A percentile compares a stretch with the other conserved stretches of the same genome.
Evolutionary conservation across 495 filamentous ascomycete species (phyloP).

Genomic region (Aspergillus diversus): DNA sequence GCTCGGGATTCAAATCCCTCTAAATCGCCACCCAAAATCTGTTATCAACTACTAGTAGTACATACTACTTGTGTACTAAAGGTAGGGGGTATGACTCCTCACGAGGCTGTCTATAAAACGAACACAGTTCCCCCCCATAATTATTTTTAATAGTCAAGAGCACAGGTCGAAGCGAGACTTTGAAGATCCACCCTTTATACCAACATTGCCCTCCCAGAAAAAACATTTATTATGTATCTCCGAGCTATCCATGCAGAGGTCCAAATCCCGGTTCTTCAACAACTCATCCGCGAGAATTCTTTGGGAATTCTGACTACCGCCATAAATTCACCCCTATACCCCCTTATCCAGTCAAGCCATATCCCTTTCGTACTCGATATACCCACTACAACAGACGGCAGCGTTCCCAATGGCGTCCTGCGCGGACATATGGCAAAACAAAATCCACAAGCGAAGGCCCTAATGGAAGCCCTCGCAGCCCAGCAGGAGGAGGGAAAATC

Average conservation of each 20-base stretch:
- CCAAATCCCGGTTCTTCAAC: conserved; percentile 18
- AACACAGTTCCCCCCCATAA: neutral
- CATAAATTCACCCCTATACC: conserved; percentile 45
- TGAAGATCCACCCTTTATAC: too few relatives aligned
- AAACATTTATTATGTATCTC: conserved; percentile 19
- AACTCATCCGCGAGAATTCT: conserved; percentile 55
- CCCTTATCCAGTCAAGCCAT: conserved; percentile 56
- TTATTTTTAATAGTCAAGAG: neutral
- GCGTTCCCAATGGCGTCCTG: conserved; percentile 36
- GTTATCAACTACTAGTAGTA: neutral
- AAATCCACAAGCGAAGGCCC: conserved; percentile 59
- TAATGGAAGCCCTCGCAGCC: conserved; percentile 47
- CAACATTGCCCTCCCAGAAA: too few relatives aligned
- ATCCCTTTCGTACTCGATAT: conserved; percentile 61
- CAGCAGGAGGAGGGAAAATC: conserved; percentile 10
- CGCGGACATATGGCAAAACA: conserved; percentile 59
- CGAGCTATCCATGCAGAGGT: conserved; percentile 22
- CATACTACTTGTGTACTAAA: neutral
- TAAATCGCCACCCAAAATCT: neutral
- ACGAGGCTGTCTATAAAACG: conserved; percentile 6
- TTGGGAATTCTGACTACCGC: conserved; percentile 59
- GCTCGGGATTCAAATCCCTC: neutral
- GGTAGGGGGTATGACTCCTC: conserved; percentile 7
- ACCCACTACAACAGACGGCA: conserved; percentile 26
- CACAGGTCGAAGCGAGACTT: neutral